These are phyloP conservation scores for Salvia miltiorrhiza DNA, from an alignment of 257 asterid genomes.

Conservation along the genomic window DNA sequence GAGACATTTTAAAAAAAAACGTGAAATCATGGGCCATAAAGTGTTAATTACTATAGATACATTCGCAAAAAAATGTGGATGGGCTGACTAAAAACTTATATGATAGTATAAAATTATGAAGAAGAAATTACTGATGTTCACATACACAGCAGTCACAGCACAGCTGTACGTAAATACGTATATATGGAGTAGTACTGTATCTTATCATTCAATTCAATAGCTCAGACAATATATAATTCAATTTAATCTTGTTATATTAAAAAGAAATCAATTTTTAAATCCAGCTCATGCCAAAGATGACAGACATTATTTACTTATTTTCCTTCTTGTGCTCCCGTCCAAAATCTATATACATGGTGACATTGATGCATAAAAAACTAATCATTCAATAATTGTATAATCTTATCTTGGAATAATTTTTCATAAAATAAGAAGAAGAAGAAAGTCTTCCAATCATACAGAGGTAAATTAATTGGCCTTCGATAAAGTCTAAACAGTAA, in stretches of 20 bases:
- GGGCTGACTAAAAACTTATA: too few species aligned
- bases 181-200: conserved; percentile 8
- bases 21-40: too few species aligned
- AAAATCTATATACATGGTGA: conserved; percentile 12
- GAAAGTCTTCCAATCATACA: not conserved
- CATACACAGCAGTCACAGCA: too few species aligned
- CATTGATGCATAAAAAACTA: not conserved
- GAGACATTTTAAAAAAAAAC: too few species aligned
- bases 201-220: conserved; percentile 9
- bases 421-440: not conserved
- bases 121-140: too few species aligned
- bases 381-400: not conserved
- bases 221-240: conserved; percentile 6
- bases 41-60: too few species aligned
- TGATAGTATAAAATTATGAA: too few species aligned
- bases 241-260: not conserved
- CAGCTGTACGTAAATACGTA: too few species aligned
- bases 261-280: not conserved
- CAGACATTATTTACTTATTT: not conserved
- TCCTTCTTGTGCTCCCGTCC: not conserved
- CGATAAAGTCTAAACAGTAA: not conserved
- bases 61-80: too few species aligned
- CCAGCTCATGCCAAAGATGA: conserved; percentile 15
- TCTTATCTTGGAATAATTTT: not conserved
- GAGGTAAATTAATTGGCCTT: not conserved